Percentiles rank a stretch among this genome's conserved stretches.
Evolutionary conservation across 306 rosid species (phyloP).

Genomic region (Medicago lupulina): DNA sequence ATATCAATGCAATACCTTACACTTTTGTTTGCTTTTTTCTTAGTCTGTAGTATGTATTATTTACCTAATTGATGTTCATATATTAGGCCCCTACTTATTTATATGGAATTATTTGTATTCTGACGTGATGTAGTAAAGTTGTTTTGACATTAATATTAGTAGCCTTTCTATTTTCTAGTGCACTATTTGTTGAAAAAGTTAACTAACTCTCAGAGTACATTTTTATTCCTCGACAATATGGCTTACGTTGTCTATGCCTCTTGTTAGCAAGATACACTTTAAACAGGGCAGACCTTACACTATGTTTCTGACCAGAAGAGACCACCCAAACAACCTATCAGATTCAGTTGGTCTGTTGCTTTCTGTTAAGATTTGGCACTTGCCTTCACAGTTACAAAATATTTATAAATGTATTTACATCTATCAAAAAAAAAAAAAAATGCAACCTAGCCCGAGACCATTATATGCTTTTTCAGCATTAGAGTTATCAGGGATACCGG

Average conservation of each 20-base stretch:
- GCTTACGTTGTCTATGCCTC: not conserved
- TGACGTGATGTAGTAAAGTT: slow-evolving; percentile 6
- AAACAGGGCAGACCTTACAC: slow-evolving; percentile 1
- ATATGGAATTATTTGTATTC: slow-evolving; percentile 1
- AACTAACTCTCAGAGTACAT: not conserved
- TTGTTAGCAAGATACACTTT: not conserved
- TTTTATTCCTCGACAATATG: not conserved
- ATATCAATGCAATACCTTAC: slow-evolving; percentile 10
- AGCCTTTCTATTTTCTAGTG: slow-evolving; percentile 29
- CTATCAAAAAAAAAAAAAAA: slow-evolving; percentile 9
- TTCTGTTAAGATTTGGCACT: not conserved
- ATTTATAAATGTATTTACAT: slow-evolving; percentile 13
- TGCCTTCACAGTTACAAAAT: slow-evolving; percentile 25
- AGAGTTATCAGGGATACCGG: not conserved
- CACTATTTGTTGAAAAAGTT: slow-evolving; percentile 5
- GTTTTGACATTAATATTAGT: slow-evolving; percentile 13
- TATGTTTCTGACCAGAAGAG: slow-evolving; percentile 6
- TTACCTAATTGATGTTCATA: slow-evolving; percentile 5
- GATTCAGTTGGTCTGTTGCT: slow-evolving; percentile 14
- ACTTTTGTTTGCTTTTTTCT: slow-evolving; percentile 20
- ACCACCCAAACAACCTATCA: not conserved
- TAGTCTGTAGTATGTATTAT: not conserved
- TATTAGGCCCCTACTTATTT: slow-evolving; percentile 7
- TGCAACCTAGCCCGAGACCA: slow-evolving; percentile 4
- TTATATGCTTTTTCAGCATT: slow-evolving; percentile 27